These are phyloP conservation scores for Cytospora leucostoma DNA, from an alignment of 2,329 filamentous ascomycete species.

Conservation along the genomic window DNA sequence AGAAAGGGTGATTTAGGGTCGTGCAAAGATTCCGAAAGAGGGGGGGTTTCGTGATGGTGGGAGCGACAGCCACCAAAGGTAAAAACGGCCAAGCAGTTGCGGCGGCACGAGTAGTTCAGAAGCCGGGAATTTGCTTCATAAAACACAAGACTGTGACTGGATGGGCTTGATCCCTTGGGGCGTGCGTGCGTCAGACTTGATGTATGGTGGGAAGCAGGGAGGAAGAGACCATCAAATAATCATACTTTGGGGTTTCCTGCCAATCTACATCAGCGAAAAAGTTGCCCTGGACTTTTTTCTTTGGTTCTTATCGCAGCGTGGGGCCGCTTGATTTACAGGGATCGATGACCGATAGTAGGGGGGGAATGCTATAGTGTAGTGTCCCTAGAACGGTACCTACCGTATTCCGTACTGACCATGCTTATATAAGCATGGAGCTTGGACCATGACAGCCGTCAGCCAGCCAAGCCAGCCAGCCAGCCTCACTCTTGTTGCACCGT, in stretches of 20 bases:
- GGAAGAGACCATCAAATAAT: conserved; percentile 19
- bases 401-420: neutral
- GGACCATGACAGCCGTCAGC: neutral
- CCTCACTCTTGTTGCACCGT: neutral
- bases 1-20: conserved; percentile 21
- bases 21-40: conserved; percentile 25
- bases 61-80: conserved; percentile 14
- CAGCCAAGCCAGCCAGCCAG: neutral
- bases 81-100: conserved; percentile 5
- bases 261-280: conserved; percentile 11
- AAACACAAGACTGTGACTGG: conserved; percentile 23
- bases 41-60: conserved; percentile 16
- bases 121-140: conserved; percentile 8
- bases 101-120: conserved; percentile 9
- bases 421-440: conserved; percentile 23
- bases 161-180: conserved; percentile 4
- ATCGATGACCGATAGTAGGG: conserved; percentile 18
- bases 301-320: conserved; percentile 21
- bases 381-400: neutral
- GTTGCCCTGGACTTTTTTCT: conserved; percentile 20
- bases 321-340: conserved; percentile 22
- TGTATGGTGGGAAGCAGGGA: conserved; percentile 14
- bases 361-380: neutral
- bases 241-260: neutral
- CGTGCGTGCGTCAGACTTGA: conserved; percentile 16